Evolutionary conservation across 805 yeast genomes (phyloP), one percentile per base, ranked within the genome.

Genomic region (Lipomyces chichibuensis): DNA sequence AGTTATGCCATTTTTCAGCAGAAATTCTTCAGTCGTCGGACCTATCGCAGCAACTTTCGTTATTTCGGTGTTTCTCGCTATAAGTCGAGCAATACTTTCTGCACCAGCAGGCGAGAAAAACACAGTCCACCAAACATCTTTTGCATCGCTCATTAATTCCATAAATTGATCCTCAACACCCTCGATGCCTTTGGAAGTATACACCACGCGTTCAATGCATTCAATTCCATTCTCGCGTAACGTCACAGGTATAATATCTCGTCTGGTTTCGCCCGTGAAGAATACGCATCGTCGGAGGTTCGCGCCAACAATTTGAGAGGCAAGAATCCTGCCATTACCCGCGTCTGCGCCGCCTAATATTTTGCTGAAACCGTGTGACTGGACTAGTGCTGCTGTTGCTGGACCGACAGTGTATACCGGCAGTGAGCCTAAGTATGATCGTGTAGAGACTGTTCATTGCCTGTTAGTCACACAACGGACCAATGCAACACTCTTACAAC

Each of bases 41-140:
- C 98, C 98, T 65, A 94, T 94, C 2, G 93, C 87, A 0, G 96
- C 97, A 17, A 92, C 79, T 59, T 81, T 83, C 56, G 81, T 76
- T 1, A 14, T 11, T 8, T n/a, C 35, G 0, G 71, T 65, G 6
- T 32, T 33, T 29, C 63, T 53, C 53, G 74, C 43, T 39, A 65
- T 32, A n/a, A 60, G 54, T 59, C 74, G 75, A 5, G 65, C 71
- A 11, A 57, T 61, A 2, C n/a, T 20, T 35, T 83, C 84, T 0
- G 96, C 88, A 0, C 97, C 97, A 72, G 95, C 96, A 0, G 97
- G 96, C 69, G 97, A 91, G 77, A 93, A 94, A 67, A 94, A 89
- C 0, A 93, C 89, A 4, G 92, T 79, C 97, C 97, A 92, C 17
- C 33, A 33, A 14, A 25, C 49, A 49, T 25, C 37, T 17, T 13